Conservation (phyloP, 2,329 filamentous ascomycete species). For the Fusarium irregulare region DNA sequence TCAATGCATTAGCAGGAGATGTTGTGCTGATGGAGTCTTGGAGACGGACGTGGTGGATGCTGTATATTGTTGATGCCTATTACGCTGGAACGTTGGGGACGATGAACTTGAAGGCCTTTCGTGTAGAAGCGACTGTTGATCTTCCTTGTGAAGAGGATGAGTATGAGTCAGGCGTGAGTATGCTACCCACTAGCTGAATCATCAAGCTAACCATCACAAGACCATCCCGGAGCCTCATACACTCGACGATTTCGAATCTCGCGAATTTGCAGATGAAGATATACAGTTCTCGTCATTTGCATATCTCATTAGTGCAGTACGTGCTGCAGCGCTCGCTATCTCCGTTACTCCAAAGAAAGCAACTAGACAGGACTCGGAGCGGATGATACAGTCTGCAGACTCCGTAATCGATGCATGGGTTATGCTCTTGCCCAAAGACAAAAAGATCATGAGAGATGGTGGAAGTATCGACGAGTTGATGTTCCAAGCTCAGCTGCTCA, state of each 20-base stretch:
- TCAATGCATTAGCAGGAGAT: slow-evolving; percentile 60
- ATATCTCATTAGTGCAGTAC: slow-evolving; percentile 27
- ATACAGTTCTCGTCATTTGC: slow-evolving; percentile 27
- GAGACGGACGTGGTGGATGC: slow-evolving; percentile 78
- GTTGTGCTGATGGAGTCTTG: slow-evolving; percentile 66
- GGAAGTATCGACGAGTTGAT: slow-evolving; percentile 33
- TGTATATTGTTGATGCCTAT: slow-evolving; percentile 71
- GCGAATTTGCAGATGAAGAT: slow-evolving; percentile 22
- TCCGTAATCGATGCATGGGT: slow-evolving; percentile 31
- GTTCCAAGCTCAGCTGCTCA: slow-evolving; percentile 32
- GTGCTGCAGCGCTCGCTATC: slow-evolving; percentile 22
- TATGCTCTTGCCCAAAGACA: slow-evolving; percentile 5
- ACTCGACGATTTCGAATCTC: slow-evolving; percentile 25
- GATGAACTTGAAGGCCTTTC: slow-evolving; percentile 45
- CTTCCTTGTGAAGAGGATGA: slow-evolving; percentile 74
- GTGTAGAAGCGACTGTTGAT: slow-evolving; percentile 64
- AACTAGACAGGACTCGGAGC: slow-evolving; percentile 15
- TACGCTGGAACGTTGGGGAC: slow-evolving; percentile 49
- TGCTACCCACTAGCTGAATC: too few relatives aligned
- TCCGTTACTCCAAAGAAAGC: slow-evolving; percentile 11
- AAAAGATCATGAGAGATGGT: slow-evolving; percentile 5
- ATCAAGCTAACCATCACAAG: too few relatives aligned
- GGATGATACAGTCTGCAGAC: slow-evolving; percentile 29
- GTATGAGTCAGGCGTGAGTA: slow-evolving; percentile 57
- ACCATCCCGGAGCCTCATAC: not conserved